Evolutionary conservation across 768 basidiomycete genomes (phyloP), one percentile per base, ranked within the genome.

Genomic region (Leccinellum rugosiceps): DNA sequence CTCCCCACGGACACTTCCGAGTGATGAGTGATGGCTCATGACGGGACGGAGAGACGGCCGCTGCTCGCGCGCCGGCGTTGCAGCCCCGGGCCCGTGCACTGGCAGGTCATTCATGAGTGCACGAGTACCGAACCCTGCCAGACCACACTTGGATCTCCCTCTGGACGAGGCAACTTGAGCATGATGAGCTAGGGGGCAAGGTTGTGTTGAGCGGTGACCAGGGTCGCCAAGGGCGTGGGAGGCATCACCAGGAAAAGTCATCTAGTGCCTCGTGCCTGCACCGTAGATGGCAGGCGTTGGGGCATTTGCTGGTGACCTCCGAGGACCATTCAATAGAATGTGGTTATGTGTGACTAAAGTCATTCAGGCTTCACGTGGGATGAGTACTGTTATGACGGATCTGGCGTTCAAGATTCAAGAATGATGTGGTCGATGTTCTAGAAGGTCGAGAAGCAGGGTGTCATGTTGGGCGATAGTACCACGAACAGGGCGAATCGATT

Each of bases 221-320:
- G 69, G 69, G 69, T 69, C 71, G 56, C 52, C 21, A 38, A 32
- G 30, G 49, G 54, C 68, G 69, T 71, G 69, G 41, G 69, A 71
- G 47, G 19, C 60, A 65, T 69, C 53, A 62, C 31, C 60, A 41
- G 54, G 19, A 45, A 58, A 47, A 48, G 50, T 52, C 52, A 35
- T 43, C 34, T 19, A 59, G 62, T 58, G 53, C 71, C 67, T 71
- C 71, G 71, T 70, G 71, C 71, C 67, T 67, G 60, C 58, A 44
- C 67, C 63, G 13, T 48, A 55, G 17, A 57, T 52, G 53, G 64
- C 14, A 61, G 13, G 30, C 56, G 11, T 28, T 47, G 58, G n/a
- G 25, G 45, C 30, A 21, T 54, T 47, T 38, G 13, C 44, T 28
- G 57, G 32, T 58, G 44, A 62, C 68, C 45, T 70, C 71, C 69